Evolutionary conservation across 345 rosid species (phyloP).

Genomic region (Brassica rapa): DNA sequence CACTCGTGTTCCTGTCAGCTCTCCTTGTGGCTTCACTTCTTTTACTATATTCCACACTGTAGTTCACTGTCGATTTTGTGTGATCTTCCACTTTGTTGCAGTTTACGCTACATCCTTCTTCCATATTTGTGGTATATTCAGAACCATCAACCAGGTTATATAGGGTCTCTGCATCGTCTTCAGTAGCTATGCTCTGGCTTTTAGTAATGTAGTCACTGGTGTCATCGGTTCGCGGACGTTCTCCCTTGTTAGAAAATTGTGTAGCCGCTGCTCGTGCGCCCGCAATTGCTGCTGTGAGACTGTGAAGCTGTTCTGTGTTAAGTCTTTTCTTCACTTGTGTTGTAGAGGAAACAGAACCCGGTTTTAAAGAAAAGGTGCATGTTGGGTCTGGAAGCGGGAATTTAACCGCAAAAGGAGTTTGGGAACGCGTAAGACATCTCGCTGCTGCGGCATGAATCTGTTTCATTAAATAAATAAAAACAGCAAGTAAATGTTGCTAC

Average conservation of each 20-base stretch:
- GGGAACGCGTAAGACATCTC: slow-evolving; percentile 68
- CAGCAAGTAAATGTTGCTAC: not conserved
- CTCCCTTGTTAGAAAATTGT: slow-evolving; percentile 66
- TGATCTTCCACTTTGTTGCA: slow-evolving; percentile 19
- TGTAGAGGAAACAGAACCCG: slow-evolving; percentile 55
- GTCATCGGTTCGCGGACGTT: slow-evolving; percentile 28
- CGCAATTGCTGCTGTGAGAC: slow-evolving; percentile 72
- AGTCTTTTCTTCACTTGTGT: slow-evolving; percentile 38
- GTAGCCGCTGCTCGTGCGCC: slow-evolving; percentile 86
- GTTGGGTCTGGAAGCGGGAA: slow-evolving; percentile 70
- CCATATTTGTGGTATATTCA: not conserved
- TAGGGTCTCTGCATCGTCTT: slow-evolving; percentile 32
- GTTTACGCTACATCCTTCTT: slow-evolving; percentile 22
- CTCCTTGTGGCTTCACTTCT: slow-evolving; percentile 20
- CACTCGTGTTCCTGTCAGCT: slow-evolving; percentile 23
- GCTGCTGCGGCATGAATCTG: slow-evolving; percentile 76
- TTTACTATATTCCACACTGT: slow-evolving; percentile 8
- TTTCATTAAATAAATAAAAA: not conserved
- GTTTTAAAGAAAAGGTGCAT: slow-evolving; percentile 76
- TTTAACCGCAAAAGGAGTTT: slow-evolving; percentile 58
- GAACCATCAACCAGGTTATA: slow-evolving; percentile 31
- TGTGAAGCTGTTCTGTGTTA: slow-evolving; percentile 48
- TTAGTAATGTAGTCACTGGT: slow-evolving; percentile 27
- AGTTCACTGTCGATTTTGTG: not conserved
- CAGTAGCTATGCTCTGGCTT: slow-evolving; percentile 26